These are phyloP conservation scores for Phytophthora lateralis DNA, from an alignment of 352 stramenopile species.

Conservation along the genomic window DNA sequence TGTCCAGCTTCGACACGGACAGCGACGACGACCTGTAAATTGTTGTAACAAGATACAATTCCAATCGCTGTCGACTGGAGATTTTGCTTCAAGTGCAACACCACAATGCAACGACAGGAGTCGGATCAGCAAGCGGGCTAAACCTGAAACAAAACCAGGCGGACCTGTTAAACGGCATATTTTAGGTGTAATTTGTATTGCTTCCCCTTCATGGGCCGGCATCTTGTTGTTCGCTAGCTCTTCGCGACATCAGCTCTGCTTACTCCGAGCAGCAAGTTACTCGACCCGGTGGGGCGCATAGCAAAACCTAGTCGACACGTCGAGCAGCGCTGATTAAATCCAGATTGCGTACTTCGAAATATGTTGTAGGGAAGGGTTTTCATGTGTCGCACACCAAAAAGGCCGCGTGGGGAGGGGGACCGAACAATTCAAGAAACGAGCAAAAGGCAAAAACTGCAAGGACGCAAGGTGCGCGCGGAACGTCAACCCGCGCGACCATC, in stretches of 20 bases:
- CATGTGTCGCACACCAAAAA: neutral
- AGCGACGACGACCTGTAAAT: slow-evolving; percentile 41
- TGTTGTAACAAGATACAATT: neutral
- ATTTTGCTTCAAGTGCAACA: neutral
- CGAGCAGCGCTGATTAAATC: slow-evolving; percentile 24
- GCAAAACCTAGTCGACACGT: slow-evolving; percentile 16
- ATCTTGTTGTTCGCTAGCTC: neutral
- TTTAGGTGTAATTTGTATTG: neutral
- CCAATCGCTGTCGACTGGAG: neutral
- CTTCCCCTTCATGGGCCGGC: too few species aligned
- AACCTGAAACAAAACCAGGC: neutral
- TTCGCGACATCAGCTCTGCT: neutral
- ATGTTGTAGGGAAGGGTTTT: neutral
- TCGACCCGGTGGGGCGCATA: neutral
- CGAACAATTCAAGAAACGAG: slow-evolving; percentile 6
- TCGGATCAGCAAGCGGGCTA: neutral
- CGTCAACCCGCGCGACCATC: slow-evolving; percentile 25
- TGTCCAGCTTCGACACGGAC: slow-evolving; percentile 53
- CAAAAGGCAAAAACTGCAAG: slow-evolving; percentile 26
- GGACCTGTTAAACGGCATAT: slow-evolving; percentile 12
- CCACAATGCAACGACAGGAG: slow-evolving; percentile 12
- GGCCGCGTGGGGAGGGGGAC: slow-evolving; percentile 9
- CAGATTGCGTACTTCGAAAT: slow-evolving; percentile 1
- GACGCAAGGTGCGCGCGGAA: slow-evolving; percentile 6
- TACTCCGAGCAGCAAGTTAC: too few species aligned